These are phyloP conservation scores for Teratosphaeria epicoccoides DNA, from an alignment of 2,329 filamentous ascomycete genomes.

Conservation along the genomic window DNA sequence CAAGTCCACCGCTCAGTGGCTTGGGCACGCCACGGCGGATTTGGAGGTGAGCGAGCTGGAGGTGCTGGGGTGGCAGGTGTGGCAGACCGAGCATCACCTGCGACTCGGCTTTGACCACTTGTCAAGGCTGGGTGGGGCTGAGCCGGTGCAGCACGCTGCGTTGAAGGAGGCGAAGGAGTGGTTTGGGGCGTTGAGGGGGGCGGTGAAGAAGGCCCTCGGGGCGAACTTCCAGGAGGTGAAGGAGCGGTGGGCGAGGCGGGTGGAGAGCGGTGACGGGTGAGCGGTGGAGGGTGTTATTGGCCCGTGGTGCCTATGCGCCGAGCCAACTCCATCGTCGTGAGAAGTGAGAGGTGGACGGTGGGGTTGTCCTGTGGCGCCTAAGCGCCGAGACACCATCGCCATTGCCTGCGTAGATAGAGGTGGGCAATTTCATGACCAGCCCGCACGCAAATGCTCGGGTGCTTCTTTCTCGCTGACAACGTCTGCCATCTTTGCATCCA, in stretches of 20 bases:
- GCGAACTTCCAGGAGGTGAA: not conserved
- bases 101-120: not conserved
- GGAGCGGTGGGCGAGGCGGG: not conserved
- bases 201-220: not conserved
- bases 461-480: constrained; percentile 15
- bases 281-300: not conserved
- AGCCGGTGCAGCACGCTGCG: not conserved
- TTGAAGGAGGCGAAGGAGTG: not conserved
- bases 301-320: not conserved
- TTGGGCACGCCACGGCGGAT: not conserved
- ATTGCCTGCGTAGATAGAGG: not conserved
- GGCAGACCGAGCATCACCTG: not conserved
- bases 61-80: not conserved
- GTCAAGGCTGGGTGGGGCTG: not conserved
- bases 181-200: not conserved
- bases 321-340: not conserved
- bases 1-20: not conserved
- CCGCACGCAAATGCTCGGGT: constrained; percentile 4
- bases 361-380: not conserved
- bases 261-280: not conserved
- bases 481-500: constrained; percentile 19
- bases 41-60: not conserved
- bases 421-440: not conserved
- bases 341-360: not conserved
- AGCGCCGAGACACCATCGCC: not conserved